Base-by-base conservation (phyloP, 305 asterid genomes). In the Fraxinus angustifolia region DNA sequence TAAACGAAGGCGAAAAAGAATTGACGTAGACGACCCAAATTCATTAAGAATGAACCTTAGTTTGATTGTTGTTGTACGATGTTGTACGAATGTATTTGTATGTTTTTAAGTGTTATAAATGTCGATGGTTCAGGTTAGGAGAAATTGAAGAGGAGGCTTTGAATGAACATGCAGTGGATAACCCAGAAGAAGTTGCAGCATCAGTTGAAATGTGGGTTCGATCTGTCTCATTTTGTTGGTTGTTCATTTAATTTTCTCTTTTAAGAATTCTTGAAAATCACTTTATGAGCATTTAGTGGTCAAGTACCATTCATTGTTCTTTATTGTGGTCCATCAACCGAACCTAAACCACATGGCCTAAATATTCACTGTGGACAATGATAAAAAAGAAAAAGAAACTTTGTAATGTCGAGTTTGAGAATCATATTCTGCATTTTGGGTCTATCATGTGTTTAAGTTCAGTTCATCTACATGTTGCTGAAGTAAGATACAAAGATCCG, bases 131-230 rank as follows among this genome's bases (percentile, higher is more conserved):
- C 84, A 89, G 92, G 85, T 62, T 86, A 86, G 87, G 65, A 65
- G 90, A 82, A 75, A 76, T 67, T 79, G 88, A 89, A 38, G 62
- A 42, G 81, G 85, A 78, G 73, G 82, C 84, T 65, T 84, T 86
- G 81, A 86, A 74, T 83, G 84, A 81, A 79, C 87, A 89, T 82
- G 88, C 92, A 17, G 89, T 86, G 78, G 89, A 85, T 65, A 83
- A 88, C 74, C 91, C 92, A 45, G 91, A 89, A 79, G 87, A 85
- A 76, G 79, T 88, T 80, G 91, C 87, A 19, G 80, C 89, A 82
- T 86, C 87, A 88, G 91, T 89, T 82, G 90, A 78, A 30, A 83
- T 82, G 92, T 89, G 79, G 76, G 92, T 81, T 42, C 70, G 76
- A 65, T 65, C 75, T 40, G 75, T 70, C 75, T 12, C 75, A 70